Base-by-base conservation (phyloP, 164 flowering plant species). In the Vitis vinifera region DNA sequence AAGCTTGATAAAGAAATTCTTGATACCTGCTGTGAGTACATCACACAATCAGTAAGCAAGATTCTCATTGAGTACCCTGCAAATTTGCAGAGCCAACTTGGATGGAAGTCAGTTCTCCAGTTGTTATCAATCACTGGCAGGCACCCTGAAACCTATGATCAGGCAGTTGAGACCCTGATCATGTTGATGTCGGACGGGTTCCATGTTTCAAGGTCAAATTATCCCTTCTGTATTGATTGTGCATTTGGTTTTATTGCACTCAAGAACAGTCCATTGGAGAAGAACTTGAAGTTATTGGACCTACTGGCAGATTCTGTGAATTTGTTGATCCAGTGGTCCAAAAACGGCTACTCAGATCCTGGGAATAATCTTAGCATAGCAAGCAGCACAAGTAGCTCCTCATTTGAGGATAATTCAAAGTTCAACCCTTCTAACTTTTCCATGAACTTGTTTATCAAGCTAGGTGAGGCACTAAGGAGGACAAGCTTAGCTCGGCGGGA, bases 401-500 rank as follows among this genome's bases (percentile, higher is more conserved):
- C 91, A 0, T n/a, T 71, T 0, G 97, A 92, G 14, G 94, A 93
- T 16, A 70, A 65, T 13, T 23, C 47, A 0, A 84, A 71, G 76
- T 17, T 60, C 3, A 77, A 69, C 17, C 67, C 73, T 29, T n/a
- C 69, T 0, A 81, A 76, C 66, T 78, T 77, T 27, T 59, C 79
- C 9, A 50, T 85, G 60, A 86, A 70, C 73, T 52, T 91, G 49
- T 93, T 93, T 49, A 67, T 82, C 52, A 90, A 84, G 73, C 83
- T 93, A 10, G 92, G 92, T 14, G 98, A 91, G 70, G 81, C 89
- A 2, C 75, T 96, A 11, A 73, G 92, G 73, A 91, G 87, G 66
- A 86, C 85, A 6, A 90, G 92, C 77, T 73, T 96, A 69, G 92
- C 92, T 10, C 75, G 97, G 4, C 74, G 98, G 63, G 99, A 93